Evolutionary conservation across 305 asterid species (phyloP), one percentile per base, ranked within the genome.

Genomic region (Fraxinus albicans): DNA sequence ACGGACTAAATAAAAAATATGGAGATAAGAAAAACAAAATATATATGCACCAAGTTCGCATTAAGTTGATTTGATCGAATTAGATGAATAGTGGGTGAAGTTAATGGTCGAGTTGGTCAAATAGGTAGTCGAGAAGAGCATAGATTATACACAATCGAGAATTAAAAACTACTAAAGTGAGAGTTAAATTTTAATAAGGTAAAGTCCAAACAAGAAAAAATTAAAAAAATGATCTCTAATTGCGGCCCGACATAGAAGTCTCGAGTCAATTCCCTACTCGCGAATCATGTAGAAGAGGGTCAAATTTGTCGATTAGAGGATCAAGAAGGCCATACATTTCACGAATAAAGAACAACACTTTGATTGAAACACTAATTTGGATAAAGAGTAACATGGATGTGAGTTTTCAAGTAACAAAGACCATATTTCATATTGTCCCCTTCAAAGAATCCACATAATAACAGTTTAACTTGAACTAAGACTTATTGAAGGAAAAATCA

Each of bases 401-500:
- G 25, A 53, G 10, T 53, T 53, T 53, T 53, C 25, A 53, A 53
- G 65, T 17, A 53, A 53, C 3, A 5, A 53, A 53, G 65, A 1
- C 65, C 9, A 53, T 53, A 17, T n/a, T n/a, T 53, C 65, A n/a
- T 17, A 53, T 53, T 53, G 65, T 21, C 60, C 65, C 1, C 65
- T 53, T 53, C 65, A n/a, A 3, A 53, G 25, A n/a, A 53, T n/a
- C 25, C 65, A 53, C n/a, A 8, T 17, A 53, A 53, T n/a, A n/a
- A n/a, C 65, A 50, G 60, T 50, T 50, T 15, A 53, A 53, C 65
- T 15, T 53, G 25, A 53, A 53, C 65, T 53, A 78, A 80, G 81
- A 85, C 23, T 82, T 83, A 0, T 36, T 69, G 36, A 91, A 91
- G 8, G 91, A 89, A 65, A 91, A 91, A 10, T 87, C 91, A 0